phyloP scores from a whole-genome alignment of 352 stramenopile species.

The Pythium brassicae region DNA sequence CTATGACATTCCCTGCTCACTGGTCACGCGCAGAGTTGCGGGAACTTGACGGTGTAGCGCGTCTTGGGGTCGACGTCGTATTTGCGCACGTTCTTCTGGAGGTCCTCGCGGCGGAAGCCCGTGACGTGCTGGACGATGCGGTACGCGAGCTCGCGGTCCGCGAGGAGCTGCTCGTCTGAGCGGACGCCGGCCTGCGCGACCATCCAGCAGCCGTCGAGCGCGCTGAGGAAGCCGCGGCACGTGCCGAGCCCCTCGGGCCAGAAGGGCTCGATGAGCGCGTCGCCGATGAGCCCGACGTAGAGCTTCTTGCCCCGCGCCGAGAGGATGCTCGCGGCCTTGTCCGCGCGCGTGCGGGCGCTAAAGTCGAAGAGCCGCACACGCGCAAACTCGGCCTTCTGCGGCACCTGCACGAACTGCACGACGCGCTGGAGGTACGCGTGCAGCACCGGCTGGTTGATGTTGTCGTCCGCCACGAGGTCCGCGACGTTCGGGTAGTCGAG shows the following conservation, averaged over 20 bases:
- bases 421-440: constrained; percentile 65
- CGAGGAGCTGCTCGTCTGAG: constrained; percentile 67
- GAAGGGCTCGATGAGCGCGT: constrained; percentile 83
- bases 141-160: constrained; percentile 74
- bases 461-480: constrained; percentile 62
- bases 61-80: constrained; percentile 74
- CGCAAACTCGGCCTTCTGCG: constrained; percentile 58
- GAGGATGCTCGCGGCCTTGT: constrained; percentile 70
- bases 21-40: no score
- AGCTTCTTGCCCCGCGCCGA: constrained; percentile 66
- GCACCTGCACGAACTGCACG: constrained; percentile 69
- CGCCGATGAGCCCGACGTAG: constrained; percentile 73
- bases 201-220: constrained; percentile 76
- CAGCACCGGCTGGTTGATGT: constrained; percentile 55
- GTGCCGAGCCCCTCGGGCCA: constrained; percentile 82
- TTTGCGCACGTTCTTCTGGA: constrained; percentile 82
- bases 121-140: constrained; percentile 74
- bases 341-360: constrained; percentile 66
- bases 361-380: constrained; percentile 83
- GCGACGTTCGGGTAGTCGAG: constrained; percentile 55
- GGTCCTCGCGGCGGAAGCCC: constrained; percentile 61
- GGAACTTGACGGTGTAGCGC: constrained; percentile 77
- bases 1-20: no score
- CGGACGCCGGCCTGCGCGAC: constrained; percentile 64
- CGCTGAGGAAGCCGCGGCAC: constrained; percentile 77